Percentiles rank a stretch among this genome's conserved stretches.
Conservation (phyloP, 2,329 filamentous ascomycete species). For the Trichoderma guizhouense region DNA sequence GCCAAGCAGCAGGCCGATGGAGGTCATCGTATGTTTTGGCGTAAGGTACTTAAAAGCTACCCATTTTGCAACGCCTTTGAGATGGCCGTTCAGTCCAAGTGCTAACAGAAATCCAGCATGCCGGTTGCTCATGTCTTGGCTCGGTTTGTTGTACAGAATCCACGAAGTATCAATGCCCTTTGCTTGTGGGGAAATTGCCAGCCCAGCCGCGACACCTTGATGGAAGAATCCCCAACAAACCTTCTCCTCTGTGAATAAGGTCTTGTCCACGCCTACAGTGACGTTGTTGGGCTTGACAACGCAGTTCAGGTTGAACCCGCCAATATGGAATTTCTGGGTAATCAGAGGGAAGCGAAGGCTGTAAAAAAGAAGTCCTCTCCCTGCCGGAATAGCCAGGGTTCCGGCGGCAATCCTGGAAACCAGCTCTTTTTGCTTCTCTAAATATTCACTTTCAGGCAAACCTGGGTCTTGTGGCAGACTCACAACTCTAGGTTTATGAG, state of each 20-base stretch:
- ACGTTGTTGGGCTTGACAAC: conserved; percentile 89
- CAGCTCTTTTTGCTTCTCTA: conserved; percentile 89
- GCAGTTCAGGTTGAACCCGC: conserved; percentile 88
- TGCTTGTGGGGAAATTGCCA: conserved; percentile 84
- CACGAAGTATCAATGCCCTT: conserved; percentile 97
- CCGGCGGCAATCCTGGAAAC: conserved; percentile 82
- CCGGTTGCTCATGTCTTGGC: conserved; percentile 83
- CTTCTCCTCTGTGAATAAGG: conserved; percentile 87
- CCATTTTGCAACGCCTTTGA: conserved; percentile 96
- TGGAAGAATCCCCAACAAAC: conserved; percentile 99
- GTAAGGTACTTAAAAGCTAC: conserved; percentile 99
- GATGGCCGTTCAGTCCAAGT: conserved; percentile 86
- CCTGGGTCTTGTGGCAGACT: conserved; percentile 70
- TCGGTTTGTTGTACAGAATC: conserved; percentile 97
- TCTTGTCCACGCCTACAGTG: conserved; percentile 88
- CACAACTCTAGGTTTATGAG: conserved; percentile 74
- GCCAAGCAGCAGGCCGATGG: conserved; percentile 88
- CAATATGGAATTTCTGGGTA: conserved; percentile 86
- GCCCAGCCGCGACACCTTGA: conserved; percentile 85
- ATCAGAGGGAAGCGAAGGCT: conserved; percentile 82
- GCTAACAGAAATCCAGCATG: conserved; percentile 92
- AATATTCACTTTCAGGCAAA: conserved; percentile 80
- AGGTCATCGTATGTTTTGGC: conserved; percentile 98
- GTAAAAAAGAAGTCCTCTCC: conserved; percentile 83
- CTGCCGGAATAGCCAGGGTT: conserved; percentile 83